These are phyloP conservation scores for Yamadazyma scolyti DNA, from an alignment of 805 yeast species.

Conservation along the genomic window DNA sequence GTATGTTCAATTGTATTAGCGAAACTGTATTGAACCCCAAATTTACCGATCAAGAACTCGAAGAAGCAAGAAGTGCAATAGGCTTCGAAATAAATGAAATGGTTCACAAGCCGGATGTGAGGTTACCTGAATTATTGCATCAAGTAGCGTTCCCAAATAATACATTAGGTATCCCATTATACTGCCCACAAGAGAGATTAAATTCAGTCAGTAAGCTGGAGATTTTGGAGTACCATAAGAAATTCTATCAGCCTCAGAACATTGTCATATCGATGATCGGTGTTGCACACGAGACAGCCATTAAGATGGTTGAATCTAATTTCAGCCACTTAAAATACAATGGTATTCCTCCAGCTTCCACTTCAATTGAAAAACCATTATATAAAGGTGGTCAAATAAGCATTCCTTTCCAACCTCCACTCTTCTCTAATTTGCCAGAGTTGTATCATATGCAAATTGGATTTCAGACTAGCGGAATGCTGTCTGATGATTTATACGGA, in stretches of 20 bases:
- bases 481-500: slow-evolving; percentile 84
- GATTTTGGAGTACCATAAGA: slow-evolving; percentile 56
- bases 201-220: slow-evolving; percentile 49
- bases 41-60: slow-evolving; percentile 64
- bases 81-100: slow-evolving; percentile 81
- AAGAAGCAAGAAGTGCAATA: slow-evolving; percentile 69
- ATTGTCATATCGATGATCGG: slow-evolving; percentile 88
- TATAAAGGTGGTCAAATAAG: slow-evolving; percentile 48
- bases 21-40: slow-evolving; percentile 76
- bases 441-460: slow-evolving; percentile 83
- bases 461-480: slow-evolving; percentile 82
- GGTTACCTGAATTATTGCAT: slow-evolving; percentile 88
- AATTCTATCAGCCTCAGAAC: slow-evolving; percentile 74
- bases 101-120: slow-evolving; percentile 75
- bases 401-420: slow-evolving; percentile 37
- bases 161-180: slow-evolving; percentile 81
- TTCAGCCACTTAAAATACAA: slow-evolving; percentile 47
- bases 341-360: slow-evolving; percentile 2
- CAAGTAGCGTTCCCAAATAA: slow-evolving; percentile 69
- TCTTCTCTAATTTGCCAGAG: slow-evolving; percentile 58
- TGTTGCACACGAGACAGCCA: slow-evolving; percentile 65
- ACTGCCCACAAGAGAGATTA: slow-evolving; percentile 73
- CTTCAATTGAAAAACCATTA: slow-evolving; percentile 11
- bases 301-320: slow-evolving; percentile 56
- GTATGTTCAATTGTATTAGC: slow-evolving; percentile 70